A percentile compares a stretch with the other conserved stretches of the same genome.
phyloP scores from a whole-genome alignment of 2,329 filamentous ascomycete genomes.

The Gaeumannomyces tritici region DNA sequence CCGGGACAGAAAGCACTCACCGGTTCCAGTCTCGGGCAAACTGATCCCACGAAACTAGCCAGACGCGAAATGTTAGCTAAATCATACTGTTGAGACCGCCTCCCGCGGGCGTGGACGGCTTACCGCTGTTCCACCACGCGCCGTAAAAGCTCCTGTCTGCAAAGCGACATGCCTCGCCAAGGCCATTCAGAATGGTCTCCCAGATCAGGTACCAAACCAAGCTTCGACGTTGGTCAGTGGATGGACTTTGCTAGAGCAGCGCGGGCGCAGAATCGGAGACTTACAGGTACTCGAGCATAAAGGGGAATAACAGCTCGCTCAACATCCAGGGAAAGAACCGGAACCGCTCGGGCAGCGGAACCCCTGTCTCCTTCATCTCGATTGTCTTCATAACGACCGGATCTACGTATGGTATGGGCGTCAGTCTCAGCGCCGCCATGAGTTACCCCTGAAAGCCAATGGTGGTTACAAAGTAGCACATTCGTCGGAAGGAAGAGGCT shows the following conservation, averaged over 20 bases:
- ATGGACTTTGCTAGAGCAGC: background rate
- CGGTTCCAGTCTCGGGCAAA: constrained; percentile 75
- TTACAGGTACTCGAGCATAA: constrained; percentile 67
- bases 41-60: constrained; percentile 56
- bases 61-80: background rate
- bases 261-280: constrained; percentile 3
- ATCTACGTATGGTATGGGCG: constrained; percentile 23
- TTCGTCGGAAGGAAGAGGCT: too few species aligned
- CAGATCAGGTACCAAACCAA: constrained; percentile 75
- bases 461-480: too few species aligned
- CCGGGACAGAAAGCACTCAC: constrained; percentile 4
- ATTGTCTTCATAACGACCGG: constrained; percentile 61
- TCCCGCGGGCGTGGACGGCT: constrained; percentile 7
- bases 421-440: background rate
- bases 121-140: constrained; percentile 53
- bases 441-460: background rate
- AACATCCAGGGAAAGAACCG: constrained; percentile 64
- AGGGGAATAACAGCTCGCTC: constrained; percentile 67
- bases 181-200: constrained; percentile 64
- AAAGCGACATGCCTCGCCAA: constrained; percentile 68
- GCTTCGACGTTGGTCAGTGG: constrained; percentile 16
- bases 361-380: constrained; percentile 55
- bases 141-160: constrained; percentile 67
- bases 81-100: background rate
- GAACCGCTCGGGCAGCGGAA: constrained; percentile 52